Evolutionary conservation across 768 basidiomycete genomes (phyloP).

Genomic region (Tricholoma flavovirens): DNA sequence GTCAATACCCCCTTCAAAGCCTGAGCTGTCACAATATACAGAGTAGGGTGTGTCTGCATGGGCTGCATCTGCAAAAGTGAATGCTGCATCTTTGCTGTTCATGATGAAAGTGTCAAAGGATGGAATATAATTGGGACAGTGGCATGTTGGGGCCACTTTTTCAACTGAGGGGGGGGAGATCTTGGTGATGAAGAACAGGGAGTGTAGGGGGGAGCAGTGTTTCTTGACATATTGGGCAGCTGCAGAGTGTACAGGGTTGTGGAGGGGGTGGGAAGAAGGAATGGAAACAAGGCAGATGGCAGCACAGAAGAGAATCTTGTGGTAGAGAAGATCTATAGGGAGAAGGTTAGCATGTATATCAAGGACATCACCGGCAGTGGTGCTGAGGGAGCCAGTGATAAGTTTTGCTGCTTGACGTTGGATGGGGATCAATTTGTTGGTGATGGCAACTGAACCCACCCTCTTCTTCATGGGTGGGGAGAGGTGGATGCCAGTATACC

Average conservation of each 20-base stretch:
- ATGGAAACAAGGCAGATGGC: no score
- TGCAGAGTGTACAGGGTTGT: not conserved
- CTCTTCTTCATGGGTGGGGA: not conserved
- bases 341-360: no score
- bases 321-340: no score
- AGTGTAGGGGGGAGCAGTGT: slow-evolving; percentile 8
- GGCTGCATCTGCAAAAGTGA: not conserved
- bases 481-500: not conserved
- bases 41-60: not conserved
- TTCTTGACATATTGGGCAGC: not conserved
- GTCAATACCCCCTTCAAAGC: no score
- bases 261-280: not conserved
- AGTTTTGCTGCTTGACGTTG: not conserved
- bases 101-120: slow-evolving; percentile 4
- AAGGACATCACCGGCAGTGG: no score
- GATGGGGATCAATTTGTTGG: not conserved
- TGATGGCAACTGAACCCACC: not conserved
- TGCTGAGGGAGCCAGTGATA: no score
- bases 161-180: not conserved
- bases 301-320: no score
- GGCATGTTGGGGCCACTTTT: not conserved
- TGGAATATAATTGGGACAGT: not conserved
- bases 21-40: slow-evolving; percentile 7
- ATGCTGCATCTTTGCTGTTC: not conserved
- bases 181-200: not conserved